A percentile compares a stretch with the other conserved stretches of the same genome.
Evolutionary conservation across 2,329 filamentous ascomycete genomes (phyloP).

Genomic region (Calycina marina): DNA sequence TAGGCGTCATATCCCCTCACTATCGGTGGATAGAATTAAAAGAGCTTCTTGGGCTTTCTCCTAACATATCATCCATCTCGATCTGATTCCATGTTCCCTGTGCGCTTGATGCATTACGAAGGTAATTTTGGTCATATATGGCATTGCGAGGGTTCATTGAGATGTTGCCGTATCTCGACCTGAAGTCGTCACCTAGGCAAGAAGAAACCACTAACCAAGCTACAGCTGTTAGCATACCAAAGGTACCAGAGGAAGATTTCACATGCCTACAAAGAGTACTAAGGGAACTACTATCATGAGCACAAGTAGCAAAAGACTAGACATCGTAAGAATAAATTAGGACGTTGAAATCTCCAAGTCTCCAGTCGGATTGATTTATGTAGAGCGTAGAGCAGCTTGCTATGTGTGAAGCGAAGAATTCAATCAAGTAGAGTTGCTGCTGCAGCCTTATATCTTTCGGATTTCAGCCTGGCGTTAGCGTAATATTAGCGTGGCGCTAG

Average conservation of each 20-base stretch:
- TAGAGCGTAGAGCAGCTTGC: too few species aligned
- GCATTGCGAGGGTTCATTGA: slow-evolving; percentile 17
- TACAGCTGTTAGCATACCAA: slow-evolving; percentile 4
- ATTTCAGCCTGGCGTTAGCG: too few species aligned
- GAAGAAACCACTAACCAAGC: slow-evolving; percentile 23
- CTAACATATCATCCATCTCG: slow-evolving; percentile 23
- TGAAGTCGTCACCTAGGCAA: slow-evolving; percentile 21
- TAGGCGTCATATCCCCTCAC: background rate
- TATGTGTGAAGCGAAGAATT: too few species aligned
- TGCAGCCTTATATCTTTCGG: too few species aligned
- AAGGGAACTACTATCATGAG: slow-evolving; percentile 1
- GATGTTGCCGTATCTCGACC: slow-evolving; percentile 13
- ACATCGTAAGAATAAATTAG: too few species aligned
- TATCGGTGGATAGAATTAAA: slow-evolving; percentile 9
- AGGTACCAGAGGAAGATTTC: background rate
- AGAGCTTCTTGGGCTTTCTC: slow-evolving; percentile 18
- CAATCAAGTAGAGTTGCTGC: too few species aligned
- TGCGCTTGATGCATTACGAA: slow-evolving; percentile 19
- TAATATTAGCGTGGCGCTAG: too few species aligned
- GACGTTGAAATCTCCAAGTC: slow-evolving; percentile 10
- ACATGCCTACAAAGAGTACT: slow-evolving; percentile 17
- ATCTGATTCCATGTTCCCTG: slow-evolving; percentile 24
- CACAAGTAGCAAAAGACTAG: slow-evolving; percentile 2
- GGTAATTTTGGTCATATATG: slow-evolving; percentile 20
- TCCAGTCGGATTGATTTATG: too few species aligned